phyloP scores from a whole-genome alignment of 73 alveolate species.

The Paraurostyla sp. region DNA sequence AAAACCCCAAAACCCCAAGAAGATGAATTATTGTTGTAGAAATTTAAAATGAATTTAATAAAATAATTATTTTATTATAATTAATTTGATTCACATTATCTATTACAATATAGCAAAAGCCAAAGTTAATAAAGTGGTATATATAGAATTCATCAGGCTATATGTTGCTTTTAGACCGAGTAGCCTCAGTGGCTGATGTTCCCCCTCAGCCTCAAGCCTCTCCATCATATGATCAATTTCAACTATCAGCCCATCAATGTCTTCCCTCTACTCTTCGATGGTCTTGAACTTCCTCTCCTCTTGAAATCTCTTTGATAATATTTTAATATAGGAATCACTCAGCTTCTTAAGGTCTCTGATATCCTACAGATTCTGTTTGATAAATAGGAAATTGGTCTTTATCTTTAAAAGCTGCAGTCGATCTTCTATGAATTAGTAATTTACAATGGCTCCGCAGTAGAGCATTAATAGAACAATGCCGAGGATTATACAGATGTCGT shows the following conservation, averaged over 20 bases:
- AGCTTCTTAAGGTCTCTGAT: background rate
- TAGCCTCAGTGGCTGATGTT: background rate
- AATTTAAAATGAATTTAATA: too few species aligned
- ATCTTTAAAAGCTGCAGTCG: background rate
- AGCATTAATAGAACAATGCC: conserved; percentile 12
- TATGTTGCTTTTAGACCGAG: conserved; percentile 6
- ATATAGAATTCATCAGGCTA: background rate
- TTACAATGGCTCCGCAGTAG: conserved; percentile 39
- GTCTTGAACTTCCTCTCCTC: background rate
- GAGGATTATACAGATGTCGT: background rate
- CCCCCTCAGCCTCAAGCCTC: background rate
- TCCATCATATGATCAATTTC: background rate
- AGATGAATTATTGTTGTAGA: too few species aligned
- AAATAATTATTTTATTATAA: too few species aligned
- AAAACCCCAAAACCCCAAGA: too few species aligned
- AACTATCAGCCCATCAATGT: background rate
- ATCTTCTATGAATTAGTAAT: conserved; percentile 7
- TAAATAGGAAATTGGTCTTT: background rate
- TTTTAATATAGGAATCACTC: background rate
- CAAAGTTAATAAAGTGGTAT: background rate
- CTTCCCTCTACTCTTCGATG: background rate
- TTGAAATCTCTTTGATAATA: background rate
- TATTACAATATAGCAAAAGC: background rate
- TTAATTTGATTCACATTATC: too few species aligned
- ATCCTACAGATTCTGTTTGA: background rate